phyloP scores from a whole-genome alignment of 768 basidiomycete species.

The Clitopilus hobsonii region DNA sequence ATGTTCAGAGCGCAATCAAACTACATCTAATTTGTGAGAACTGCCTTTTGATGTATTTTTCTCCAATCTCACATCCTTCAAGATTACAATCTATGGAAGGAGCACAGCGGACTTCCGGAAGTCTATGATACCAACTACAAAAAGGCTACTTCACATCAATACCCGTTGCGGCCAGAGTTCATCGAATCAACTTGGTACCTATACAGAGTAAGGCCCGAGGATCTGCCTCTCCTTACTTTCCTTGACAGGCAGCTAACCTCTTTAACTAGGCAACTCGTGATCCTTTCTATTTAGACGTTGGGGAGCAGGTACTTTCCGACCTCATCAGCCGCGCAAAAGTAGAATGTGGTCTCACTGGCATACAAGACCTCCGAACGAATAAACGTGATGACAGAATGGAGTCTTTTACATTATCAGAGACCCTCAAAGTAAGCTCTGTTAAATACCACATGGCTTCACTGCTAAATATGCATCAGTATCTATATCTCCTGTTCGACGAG shows the following conservation, averaged over 20 bases:
- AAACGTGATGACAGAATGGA: constrained; percentile 94
- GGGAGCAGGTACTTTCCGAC: constrained; percentile 78
- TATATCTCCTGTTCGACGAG: constrained; percentile 90
- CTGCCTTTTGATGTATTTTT: not conserved
- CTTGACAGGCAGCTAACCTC: not conserved
- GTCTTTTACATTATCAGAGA: constrained; percentile 91
- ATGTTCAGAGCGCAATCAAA: constrained; percentile 87
- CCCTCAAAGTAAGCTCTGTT: constrained; percentile 61
- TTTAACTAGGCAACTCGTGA: constrained; percentile 80
- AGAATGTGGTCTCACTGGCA: constrained; percentile 80
- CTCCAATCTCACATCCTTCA: not conserved
- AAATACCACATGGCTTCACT: not conserved
- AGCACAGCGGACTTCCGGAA: constrained; percentile 86
- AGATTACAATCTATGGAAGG: constrained; percentile 94
- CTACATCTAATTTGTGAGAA: constrained; percentile 81
- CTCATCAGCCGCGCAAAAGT: constrained; percentile 72
- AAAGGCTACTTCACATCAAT: constrained; percentile 70
- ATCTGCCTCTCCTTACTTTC: not conserved
- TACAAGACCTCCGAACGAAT: constrained; percentile 74
- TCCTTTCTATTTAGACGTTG: constrained; percentile 88
- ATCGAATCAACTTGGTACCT: constrained; percentile 97
- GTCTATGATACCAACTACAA: constrained; percentile 80
- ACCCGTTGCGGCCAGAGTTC: constrained; percentile 86
- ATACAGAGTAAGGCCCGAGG: constrained; percentile 57
- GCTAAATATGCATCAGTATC: constrained; percentile 51